Base-by-base conservation (phyloP, 2,329 filamentous ascomycete genomes). In the Penicillium griseofulvum region DNA sequence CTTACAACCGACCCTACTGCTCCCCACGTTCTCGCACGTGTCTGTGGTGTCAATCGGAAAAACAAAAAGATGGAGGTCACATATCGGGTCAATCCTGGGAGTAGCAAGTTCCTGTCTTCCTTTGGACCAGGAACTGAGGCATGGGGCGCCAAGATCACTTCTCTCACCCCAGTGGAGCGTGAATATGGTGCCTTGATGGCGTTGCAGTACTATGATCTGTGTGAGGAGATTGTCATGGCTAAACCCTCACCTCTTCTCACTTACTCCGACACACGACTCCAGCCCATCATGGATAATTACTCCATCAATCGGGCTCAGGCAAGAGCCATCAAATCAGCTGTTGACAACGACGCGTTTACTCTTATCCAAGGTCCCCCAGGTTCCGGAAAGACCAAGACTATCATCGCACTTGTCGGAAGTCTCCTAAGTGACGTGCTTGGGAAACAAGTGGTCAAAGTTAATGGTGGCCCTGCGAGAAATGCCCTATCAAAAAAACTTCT, bases 341-440 rank as follows among this genome's bases (percentile, higher is more conserved):
- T 92, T 54, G 92, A 96, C 67, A 99, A 99, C 64, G 94, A 97
- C 74, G 95, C 91, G 0, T 99, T 99, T 69, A 97, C 94, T 3
- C 79, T 99, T 57, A 91, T 99, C 64, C 94, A 99, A 76, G 94
- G 90, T 52, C 94, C 94, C 48, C 94, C 94, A 1, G 94, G 94
- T 72, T 97, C 94, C 4, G 94, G 93, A 68, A 99, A 99, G 77
- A 99, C 94, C 0, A 99, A 99, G 73, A 99, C 94, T 0, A 99
- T 99, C 57, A 85, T 96, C 53, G 94, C 93, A 31, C 95, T 99
- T 80, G 92, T 97, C 24, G 94, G 94, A 34, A 90, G 91, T 36
- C 79, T 99, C 16, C 74, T 96, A 42, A 89, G 86, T 6, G 82
- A 83, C 37, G 79, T 65, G 47, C 80, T 84, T 49, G 76, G 78